A percentile compares a stretch with the other conserved stretches of the same genome.
phyloP scores from a whole-genome alignment of 345 rosid genomes.

The Eucalyptus globulus region DNA sequence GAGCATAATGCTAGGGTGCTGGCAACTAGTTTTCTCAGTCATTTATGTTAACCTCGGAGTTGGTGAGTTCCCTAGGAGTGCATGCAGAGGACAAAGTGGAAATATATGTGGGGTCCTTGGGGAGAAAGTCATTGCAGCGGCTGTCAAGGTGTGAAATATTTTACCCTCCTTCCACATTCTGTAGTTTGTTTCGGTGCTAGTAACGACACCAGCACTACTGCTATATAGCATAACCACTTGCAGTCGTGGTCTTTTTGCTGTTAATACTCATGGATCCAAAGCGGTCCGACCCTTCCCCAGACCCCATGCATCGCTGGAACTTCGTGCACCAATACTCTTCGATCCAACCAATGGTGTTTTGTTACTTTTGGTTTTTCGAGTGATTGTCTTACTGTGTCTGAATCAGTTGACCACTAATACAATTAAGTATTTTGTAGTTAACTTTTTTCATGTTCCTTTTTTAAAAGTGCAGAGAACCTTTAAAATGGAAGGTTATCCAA shows the following conservation, averaged over 20 bases:
- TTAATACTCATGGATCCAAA: background rate
- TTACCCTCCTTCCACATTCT: background rate
- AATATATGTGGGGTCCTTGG: constrained; percentile 36
- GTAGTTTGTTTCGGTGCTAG: background rate
- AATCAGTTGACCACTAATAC: background rate
- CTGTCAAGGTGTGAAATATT: constrained; percentile 46
- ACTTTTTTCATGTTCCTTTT: background rate
- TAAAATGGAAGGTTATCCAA: background rate
- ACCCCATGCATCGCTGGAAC: background rate
- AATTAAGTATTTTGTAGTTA: background rate
- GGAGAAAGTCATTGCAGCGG: constrained; percentile 66
- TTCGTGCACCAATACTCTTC: background rate
- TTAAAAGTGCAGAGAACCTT: background rate
- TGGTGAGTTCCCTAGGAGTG: constrained; percentile 34
- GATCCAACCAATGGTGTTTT: background rate
- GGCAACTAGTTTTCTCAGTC: constrained; percentile 48
- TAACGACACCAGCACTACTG: background rate
- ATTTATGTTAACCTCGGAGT: constrained; percentile 35
- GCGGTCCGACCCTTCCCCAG: background rate
- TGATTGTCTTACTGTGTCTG: background rate
- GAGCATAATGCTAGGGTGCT: constrained; percentile 38
- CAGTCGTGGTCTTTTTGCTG: background rate
- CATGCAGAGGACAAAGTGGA: constrained; percentile 41
- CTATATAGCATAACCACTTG: background rate
- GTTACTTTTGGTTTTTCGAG: background rate